phyloP scores from a whole-genome alignment of 2,329 filamentous ascomycete genomes.

The Raffaelea albimanens region DNA sequence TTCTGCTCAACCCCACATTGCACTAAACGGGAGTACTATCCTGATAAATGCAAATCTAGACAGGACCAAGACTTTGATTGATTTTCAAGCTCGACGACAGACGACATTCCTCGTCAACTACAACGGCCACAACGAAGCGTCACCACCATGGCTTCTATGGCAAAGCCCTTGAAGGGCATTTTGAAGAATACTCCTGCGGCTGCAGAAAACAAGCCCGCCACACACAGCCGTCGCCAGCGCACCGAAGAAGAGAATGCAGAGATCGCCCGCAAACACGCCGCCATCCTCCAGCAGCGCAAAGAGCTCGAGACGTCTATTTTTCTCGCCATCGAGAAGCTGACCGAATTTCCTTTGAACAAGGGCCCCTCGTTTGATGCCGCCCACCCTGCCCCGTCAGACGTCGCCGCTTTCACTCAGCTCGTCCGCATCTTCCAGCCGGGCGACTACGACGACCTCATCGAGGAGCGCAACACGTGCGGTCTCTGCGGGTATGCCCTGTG shows the following conservation, averaged over 20 bases:
- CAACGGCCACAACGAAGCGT: too few relatives aligned
- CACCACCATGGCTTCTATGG: conserved; percentile 38
- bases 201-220: not conserved
- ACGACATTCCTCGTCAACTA: too few relatives aligned
- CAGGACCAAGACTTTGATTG: too few relatives aligned
- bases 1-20: conserved; percentile 3
- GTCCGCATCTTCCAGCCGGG: conserved; percentile 70
- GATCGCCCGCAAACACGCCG: conserved; percentile 73
- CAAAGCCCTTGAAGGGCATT: conserved; percentile 41
- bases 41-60: conserved; percentile 2
- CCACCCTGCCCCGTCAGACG: conserved; percentile 48
- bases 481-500: conserved; percentile 83
- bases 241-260: conserved; percentile 36
- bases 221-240: conserved; percentile 21
- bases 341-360: too few relatives aligned
- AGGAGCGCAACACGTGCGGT: conserved; percentile 77
- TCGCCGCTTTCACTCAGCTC: conserved; percentile 52
- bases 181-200: conserved; percentile 47
- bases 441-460: conserved; percentile 82
- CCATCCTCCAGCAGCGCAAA: conserved; percentile 73
- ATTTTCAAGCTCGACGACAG: too few relatives aligned
- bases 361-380: conserved; percentile 29
- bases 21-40: conserved; percentile 1
- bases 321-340: conserved; percentile 26
- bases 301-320: conserved; percentile 64